phyloP scores from a whole-genome alignment of 768 basidiomycete genomes.

The Dacryopinax primogenitus region DNA sequence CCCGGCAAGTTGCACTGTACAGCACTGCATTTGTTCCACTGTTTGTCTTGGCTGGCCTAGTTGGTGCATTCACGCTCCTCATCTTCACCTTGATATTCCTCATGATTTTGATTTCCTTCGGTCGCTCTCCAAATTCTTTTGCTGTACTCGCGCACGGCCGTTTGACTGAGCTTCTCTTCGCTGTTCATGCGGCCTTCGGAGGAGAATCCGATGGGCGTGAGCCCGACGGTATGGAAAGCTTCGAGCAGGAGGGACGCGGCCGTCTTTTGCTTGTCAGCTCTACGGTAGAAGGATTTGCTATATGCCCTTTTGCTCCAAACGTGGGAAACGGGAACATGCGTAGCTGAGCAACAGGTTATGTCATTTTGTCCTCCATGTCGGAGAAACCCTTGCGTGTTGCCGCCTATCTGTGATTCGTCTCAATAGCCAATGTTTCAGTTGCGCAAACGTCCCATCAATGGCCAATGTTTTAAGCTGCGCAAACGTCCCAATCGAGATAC shows the following conservation, averaged over 20 bases:
- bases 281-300: not conserved
- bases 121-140: not conserved
- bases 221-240: not conserved
- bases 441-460: too few species aligned
- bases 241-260: not conserved
- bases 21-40: not conserved
- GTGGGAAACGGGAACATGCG: not conserved
- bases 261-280: not conserved
- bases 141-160: not conserved
- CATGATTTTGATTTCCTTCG: not conserved
- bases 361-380: too few species aligned
- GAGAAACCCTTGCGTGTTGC: constrained; percentile 38
- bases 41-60: not conserved
- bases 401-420: too few species aligned
- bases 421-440: too few species aligned
- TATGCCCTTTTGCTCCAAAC: not conserved
- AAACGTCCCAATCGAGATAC: too few species aligned
- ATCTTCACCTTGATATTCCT: not conserved
- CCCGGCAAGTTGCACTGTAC: not conserved
- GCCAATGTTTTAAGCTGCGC: too few species aligned
- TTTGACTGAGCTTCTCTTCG: not conserved
- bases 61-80: not conserved
- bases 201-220: not conserved
- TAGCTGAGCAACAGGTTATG: not conserved
- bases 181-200: not conserved